A percentile compares a stretch with the other conserved stretches of the same genome.
phyloP scores from a whole-genome alignment of 2,329 filamentous ascomycete species.

The Aspergillus pseudotamarii region DNA sequence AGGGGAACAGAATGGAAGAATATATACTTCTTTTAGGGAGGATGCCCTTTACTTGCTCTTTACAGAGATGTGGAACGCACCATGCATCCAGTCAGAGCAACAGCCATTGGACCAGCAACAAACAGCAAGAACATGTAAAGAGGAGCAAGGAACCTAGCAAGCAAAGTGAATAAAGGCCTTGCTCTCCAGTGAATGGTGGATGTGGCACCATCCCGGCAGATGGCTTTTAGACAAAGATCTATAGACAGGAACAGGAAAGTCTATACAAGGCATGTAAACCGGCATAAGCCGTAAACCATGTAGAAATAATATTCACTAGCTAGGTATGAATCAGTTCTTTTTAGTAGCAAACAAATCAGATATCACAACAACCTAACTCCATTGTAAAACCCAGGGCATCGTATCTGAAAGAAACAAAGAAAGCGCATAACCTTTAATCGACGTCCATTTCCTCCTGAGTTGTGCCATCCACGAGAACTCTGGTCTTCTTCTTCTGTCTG shows the following conservation, averaged over 20 bases:
- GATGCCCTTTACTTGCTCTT: neutral
- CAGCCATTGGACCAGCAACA: neutral
- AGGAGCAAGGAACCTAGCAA: neutral
- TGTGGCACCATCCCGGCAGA: neutral
- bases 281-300: neutral
- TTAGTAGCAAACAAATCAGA: slow-evolving; percentile 14
- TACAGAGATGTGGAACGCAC: neutral
- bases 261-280: neutral
- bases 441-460: slow-evolving; percentile 52
- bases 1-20: slow-evolving; percentile 7
- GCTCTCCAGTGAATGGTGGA: neutral
- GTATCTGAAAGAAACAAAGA: slow-evolving; percentile 18
- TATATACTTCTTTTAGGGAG: neutral
- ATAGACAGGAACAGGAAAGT: neutral
- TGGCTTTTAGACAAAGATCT: neutral
- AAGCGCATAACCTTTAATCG: slow-evolving; percentile 38
- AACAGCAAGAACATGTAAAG: neutral
- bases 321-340: slow-evolving; percentile 10
- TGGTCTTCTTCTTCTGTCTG: slow-evolving; percentile 48
- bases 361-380: slow-evolving; percentile 25
- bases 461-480: slow-evolving; percentile 48
- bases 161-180: neutral
- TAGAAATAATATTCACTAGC: slow-evolving; percentile 2
- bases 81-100: neutral
- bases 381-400: slow-evolving; percentile 23